Percentiles rank a stretch among this genome's conserved stretches.
Conservation (phyloP, 352 stramenopile genomes). For the Globisporangium middletonii region DNA sequence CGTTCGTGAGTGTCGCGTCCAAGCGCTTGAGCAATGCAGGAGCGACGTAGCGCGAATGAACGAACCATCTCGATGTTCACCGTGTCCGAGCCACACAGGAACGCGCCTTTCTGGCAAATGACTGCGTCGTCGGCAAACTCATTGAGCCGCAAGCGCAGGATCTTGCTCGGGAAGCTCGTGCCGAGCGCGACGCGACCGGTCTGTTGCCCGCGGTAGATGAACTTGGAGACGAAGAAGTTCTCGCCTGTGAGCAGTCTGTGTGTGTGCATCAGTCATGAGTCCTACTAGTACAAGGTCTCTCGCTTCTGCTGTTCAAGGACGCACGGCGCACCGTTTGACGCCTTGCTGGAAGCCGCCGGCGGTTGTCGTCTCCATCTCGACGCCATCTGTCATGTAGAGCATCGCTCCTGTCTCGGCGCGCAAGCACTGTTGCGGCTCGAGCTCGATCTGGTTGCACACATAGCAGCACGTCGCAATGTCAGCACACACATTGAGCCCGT, state of each 20-base stretch:
- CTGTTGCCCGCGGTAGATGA: conserved; percentile 50
- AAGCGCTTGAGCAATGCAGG: too few relatives aligned
- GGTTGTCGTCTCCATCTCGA: conserved; percentile 89
- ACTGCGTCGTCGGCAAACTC: conserved; percentile 85
- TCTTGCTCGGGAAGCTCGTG: conserved; percentile 88
- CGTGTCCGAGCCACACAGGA: conserved; percentile 88
- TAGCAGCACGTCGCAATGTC: background rate
- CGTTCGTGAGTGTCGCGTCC: background rate
- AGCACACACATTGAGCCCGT: background rate
- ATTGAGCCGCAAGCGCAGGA: conserved; percentile 80
- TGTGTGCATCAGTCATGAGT: background rate
- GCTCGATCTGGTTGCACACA: conserved; percentile 43
- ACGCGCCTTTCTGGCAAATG: conserved; percentile 91
- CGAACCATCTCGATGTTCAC: conserved; percentile 88
- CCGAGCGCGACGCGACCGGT: conserved; percentile 86
- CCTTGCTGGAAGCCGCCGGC: conserved; percentile 87
- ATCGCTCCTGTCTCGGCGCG: conserved; percentile 91
- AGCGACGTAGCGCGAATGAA: background rate
- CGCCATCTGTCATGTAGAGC: conserved; percentile 94
- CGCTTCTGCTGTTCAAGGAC: background rate
- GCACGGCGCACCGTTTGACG: conserved; percentile 60
- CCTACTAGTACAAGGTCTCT: background rate
- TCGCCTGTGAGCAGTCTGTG: conserved; percentile 68
- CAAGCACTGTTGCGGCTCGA: conserved; percentile 89
- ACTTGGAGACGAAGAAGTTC: conserved; percentile 78